phyloP scores from a whole-genome alignment of 805 yeast species.

The Sugiyamaella smithiae region DNA sequence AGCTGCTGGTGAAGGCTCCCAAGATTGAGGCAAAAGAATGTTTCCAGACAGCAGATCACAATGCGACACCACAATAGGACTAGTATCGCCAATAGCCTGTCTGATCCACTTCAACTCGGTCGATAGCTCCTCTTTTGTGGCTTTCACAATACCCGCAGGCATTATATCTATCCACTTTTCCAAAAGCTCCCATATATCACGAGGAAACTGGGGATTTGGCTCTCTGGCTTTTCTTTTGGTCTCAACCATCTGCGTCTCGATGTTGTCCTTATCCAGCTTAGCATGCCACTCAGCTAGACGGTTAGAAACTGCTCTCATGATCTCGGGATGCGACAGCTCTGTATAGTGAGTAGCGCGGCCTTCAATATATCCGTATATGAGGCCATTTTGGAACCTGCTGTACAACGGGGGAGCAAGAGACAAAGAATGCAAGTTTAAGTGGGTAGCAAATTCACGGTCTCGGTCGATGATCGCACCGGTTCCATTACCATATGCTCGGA shows the following conservation, averaged over 20 bases:
- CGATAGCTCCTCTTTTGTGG: slow-evolving; percentile 41
- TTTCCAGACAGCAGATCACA: slow-evolving; percentile 75
- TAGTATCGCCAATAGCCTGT: slow-evolving; percentile 36
- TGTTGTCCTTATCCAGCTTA: slow-evolving; percentile 43
- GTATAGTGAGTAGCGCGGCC: slow-evolving; percentile 59
- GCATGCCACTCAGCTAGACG: slow-evolving; percentile 72
- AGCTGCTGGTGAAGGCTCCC: slow-evolving; percentile 18
- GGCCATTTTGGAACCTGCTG: slow-evolving; percentile 68
- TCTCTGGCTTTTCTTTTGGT: slow-evolving; percentile 40
- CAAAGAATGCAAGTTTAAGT: slow-evolving; percentile 55
- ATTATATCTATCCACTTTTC: slow-evolving; percentile 61
- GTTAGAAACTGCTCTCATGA: slow-evolving; percentile 60
- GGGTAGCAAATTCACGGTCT: slow-evolving; percentile 70
- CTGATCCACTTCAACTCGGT: slow-evolving; percentile 58
- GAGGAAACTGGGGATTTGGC: slow-evolving; percentile 23
- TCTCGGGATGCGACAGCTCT: slow-evolving; percentile 47
- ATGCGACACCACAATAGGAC: slow-evolving; percentile 55
- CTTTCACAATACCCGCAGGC: slow-evolving; percentile 45
- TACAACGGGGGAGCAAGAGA: slow-evolving; percentile 66
- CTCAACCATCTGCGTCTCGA: slow-evolving; percentile 36
- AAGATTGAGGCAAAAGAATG: slow-evolving; percentile 54
- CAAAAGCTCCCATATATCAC: slow-evolving; percentile 58
- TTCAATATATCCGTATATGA: slow-evolving; percentile 64
- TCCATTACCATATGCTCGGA: slow-evolving; percentile 73
- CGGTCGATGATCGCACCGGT: slow-evolving; percentile 70